Conservation (phyloP, 1,139 yeast species). For the Scheffersomyces insectosa region DNA sequence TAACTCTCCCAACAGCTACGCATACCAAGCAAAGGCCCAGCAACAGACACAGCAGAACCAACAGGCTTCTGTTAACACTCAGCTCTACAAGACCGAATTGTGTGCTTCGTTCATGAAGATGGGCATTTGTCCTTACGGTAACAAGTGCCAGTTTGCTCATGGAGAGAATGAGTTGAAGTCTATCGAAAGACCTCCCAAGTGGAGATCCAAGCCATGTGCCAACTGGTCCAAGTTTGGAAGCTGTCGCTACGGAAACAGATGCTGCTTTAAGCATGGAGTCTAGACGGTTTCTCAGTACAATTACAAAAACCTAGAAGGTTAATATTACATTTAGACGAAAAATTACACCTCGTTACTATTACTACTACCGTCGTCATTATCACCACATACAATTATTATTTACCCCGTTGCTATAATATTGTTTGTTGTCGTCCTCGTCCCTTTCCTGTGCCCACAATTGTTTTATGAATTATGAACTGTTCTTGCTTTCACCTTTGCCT, state of each 20-base stretch:
- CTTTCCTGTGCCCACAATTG: neutral
- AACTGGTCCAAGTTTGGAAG: conserved; percentile 83
- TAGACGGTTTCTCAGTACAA: neutral
- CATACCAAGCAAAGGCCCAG: conserved; percentile 3
- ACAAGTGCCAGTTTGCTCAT: conserved; percentile 93
- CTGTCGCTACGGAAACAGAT: conserved; percentile 87
- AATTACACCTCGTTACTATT: too few species aligned
- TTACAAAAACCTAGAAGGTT: too few species aligned
- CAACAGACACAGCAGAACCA: conserved; percentile 6
- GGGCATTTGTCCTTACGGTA: conserved; percentile 83
- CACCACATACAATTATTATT: too few species aligned
- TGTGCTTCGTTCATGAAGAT: conserved; percentile 77
- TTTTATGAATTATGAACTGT: conserved; percentile 9
- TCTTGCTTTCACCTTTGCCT: conserved; percentile 2
- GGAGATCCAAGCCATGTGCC: conserved; percentile 90
- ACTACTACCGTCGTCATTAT: too few species aligned
- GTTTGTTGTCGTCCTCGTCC: too few species aligned
- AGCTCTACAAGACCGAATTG: conserved; percentile 84
- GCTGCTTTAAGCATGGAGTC: conserved; percentile 83
- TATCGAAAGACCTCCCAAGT: conserved; percentile 77
- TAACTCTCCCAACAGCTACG: neutral
- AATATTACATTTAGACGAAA: too few species aligned
- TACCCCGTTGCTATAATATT: too few species aligned
- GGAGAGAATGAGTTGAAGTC: conserved; percentile 75
- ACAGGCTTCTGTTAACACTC: conserved; percentile 53